Evolutionary conservation across 2,329 filamentous ascomycete genomes (phyloP), one percentile per base, ranked within the genome.

Genomic region (Aspergillus piperis): DNA sequence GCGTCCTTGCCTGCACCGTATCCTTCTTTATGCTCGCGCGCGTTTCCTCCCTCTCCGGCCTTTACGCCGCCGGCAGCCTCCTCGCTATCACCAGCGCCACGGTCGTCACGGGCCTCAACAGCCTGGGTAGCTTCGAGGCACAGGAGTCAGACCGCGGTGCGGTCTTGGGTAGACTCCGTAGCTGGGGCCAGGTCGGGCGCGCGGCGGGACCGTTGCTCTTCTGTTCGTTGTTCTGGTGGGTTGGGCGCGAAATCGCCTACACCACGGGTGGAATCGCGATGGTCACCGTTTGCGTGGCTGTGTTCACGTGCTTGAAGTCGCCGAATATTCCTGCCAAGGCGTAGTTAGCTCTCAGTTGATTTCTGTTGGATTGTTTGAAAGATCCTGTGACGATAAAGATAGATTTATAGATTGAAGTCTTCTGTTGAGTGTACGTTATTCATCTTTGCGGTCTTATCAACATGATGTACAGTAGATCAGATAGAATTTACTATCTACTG

Each of bases 191-290:
- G 81, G 84, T 93, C 3, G 95, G 95, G 2, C 85, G 95, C 36
- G 92, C 93, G 0, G 76, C 96, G 10, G 95, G 95, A 0, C 95
- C 95, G 0, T 75, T 99, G 4, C 78, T 96, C 38, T 99, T 99
- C 73, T 98, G 95, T 63, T 92, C 91, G 52, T 82, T 99, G 58
- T 99, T 99, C 79, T 99, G 95, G 95, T 99, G 95, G 95, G 93
- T 92, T 6, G 95, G 95, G 0, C 83, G 95, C 50, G 90, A 96
- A 72, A 83, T 88, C 10, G 95, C 95, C 2, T 99, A 98, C 75
- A 83, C 82, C 1, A 83, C 92, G 68, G 95, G 95, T 3, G 90
- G 91, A 0, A 82, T 86, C 11, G 92, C 92, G 5, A 96, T 98
- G 81, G 76, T 90, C 5, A 86, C 82, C 1, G 93, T 98, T 10